Evolutionary conservation across 2,329 filamentous ascomycete species (phyloP), one percentile per base, ranked within the genome.

Genomic region (Sclerotinia spermophila): DNA sequence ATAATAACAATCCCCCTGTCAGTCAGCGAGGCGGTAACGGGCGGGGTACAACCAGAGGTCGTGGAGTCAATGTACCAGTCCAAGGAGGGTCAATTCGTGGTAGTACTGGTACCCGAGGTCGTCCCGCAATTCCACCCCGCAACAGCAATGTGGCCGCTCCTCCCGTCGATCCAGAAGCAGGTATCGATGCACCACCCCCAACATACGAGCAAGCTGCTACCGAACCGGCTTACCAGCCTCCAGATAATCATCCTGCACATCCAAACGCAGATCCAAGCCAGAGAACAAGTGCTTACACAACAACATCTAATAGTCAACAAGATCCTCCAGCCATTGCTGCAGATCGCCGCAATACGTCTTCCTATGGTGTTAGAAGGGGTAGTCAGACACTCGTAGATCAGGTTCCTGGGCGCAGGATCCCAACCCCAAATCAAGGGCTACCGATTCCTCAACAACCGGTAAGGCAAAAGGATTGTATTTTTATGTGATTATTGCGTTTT

Each of bases 201-300:
- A 85, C 85, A 0, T 92, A 92, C 76, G 89, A 91, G 78, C 87
- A 90, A 78, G 87, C 87, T 27, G 84, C 87, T 0, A 84, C 81
- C 21, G 83, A 84, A 58, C 83, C 84, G n/a, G 83, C 83, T 3
- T 90, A 89, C 73, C 80, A 84, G 27, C 85, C 86, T 2, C 84
- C 86, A 0, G 76, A 77, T 21, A 77, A 80, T 65, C 83, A 84
- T 73, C 84, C 83, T 0, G 77, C 82, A 2, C 82, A 82, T 70
- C 74, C 77, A 19, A 75, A 64, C n/a, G 64, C 75, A 3, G 68
- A 64, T 55, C 74, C 74, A 6, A 71, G 53, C 67, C 61, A n/a
- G 40, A 65, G 77, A 40, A 64, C 72, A 59, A 77, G 76, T 71
- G 72, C 77, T 19, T 74, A 74, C 53, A 71, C 69, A 65, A 68